A percentile compares a stretch with the other conserved stretches of the same genome.
Evolutionary conservation across 805 yeast genomes (phyloP).

Genomic region (Hagleromyces aurorensis): DNA sequence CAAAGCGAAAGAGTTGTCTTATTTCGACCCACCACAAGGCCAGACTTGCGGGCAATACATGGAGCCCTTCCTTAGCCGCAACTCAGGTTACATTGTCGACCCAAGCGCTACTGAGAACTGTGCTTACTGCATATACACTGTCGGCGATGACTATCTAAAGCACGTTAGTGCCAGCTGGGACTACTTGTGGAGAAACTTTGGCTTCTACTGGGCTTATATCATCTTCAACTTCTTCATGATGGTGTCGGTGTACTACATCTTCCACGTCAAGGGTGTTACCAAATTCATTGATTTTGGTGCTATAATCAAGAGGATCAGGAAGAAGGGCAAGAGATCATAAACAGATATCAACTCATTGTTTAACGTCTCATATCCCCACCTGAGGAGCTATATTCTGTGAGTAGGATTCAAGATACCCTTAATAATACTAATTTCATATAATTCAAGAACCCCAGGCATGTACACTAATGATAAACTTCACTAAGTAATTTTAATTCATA

Average conservation of each 20-base stretch:
- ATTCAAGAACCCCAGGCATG: too few relatives aligned
- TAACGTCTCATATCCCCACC: too few relatives aligned
- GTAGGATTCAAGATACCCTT: too few relatives aligned
- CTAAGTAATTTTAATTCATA: too few relatives aligned
- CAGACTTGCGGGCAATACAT: slow-evolving; percentile 56
- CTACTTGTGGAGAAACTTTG: slow-evolving; percentile 59
- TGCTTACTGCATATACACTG: slow-evolving; percentile 41
- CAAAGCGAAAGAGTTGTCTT: slow-evolving; percentile 39
- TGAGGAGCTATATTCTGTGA: too few relatives aligned
- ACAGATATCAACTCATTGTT: too few relatives aligned
- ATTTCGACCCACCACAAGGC: slow-evolving; percentile 49
- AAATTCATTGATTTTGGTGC: slow-evolving; percentile 7
- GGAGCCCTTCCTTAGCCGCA: slow-evolving; percentile 32
- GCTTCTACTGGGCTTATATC: slow-evolving; percentile 51
- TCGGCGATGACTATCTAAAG: slow-evolving; percentile 42
- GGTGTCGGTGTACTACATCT: slow-evolving; percentile 29
- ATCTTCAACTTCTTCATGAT: slow-evolving; percentile 42
- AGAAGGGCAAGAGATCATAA: too few relatives aligned
- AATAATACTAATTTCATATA: too few relatives aligned
- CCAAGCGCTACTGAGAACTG: slow-evolving; percentile 43
- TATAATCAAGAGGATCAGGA: slow-evolving; percentile 1
- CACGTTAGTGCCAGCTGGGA: slow-evolving; percentile 38
- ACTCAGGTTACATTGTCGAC: slow-evolving; percentile 51
- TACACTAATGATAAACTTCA: too few relatives aligned
- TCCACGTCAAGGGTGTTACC: slow-evolving; percentile 19